Conservation (phyloP, 2,329 filamentous ascomycete genomes). For the Tolypocladium paradoxum region DNA sequence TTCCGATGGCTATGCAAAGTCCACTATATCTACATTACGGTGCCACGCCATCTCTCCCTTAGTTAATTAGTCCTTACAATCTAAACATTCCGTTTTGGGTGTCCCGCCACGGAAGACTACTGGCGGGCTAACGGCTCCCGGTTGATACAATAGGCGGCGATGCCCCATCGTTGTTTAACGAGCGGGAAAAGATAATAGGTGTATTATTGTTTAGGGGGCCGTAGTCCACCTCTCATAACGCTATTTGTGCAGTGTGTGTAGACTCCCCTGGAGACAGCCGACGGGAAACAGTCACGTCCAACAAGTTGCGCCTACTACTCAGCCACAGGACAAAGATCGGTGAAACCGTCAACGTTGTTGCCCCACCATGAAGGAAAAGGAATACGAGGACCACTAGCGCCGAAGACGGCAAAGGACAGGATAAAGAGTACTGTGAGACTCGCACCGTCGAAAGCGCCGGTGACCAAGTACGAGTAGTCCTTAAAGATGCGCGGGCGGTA, state of each 20-base stretch:
- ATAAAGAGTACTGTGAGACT: conserved; percentile 16
- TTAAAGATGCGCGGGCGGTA: conserved; percentile 39
- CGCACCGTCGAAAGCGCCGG: conserved; percentile 42
- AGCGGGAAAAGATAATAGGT: too few species aligned
- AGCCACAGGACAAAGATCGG: background rate
- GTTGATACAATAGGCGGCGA: too few species aligned
- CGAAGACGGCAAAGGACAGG: background rate
- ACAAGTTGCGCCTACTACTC: background rate
- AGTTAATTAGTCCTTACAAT: too few species aligned
- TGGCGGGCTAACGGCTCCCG: too few species aligned
- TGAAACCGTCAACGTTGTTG: background rate
- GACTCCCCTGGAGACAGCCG: background rate
- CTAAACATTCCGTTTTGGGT: too few species aligned
- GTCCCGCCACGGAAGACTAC: too few species aligned
- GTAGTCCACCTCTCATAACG: background rate
- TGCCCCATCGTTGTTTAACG: too few species aligned
- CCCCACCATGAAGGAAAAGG: background rate
- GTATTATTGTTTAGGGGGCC: background rate
- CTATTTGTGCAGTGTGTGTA: background rate
- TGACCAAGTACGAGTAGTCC: conserved; percentile 42
- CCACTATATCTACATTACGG: too few species aligned
- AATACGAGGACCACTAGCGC: background rate
- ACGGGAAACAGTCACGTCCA: background rate
- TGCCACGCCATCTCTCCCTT: too few species aligned
- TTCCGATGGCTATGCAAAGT: too few species aligned